Conservation (phyloP, 2,329 filamentous ascomycete genomes). For the Exophiala mesophila region DNA sequence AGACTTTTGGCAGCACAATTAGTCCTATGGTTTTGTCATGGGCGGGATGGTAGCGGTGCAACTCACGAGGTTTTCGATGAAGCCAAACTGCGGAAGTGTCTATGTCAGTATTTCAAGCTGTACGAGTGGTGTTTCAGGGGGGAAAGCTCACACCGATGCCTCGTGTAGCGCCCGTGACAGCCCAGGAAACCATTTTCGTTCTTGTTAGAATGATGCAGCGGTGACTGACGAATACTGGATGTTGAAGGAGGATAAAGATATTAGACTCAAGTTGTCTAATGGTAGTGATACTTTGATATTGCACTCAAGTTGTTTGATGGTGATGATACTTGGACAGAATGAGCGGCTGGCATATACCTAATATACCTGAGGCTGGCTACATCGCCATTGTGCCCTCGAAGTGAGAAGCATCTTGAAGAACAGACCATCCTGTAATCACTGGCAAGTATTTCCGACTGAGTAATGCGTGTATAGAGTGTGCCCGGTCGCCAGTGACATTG, state of each 20-base stretch:
- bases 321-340: conserved; percentile 10
- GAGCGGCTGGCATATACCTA: conserved; percentile 11
- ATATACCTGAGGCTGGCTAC: neutral
- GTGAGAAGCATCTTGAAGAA: conserved; percentile 6
- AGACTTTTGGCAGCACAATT: conserved; percentile 15
- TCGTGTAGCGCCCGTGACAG: conserved; percentile 18
- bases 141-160: conserved; percentile 20
- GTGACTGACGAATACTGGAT: conserved; percentile 8
- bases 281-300: conserved; percentile 1
- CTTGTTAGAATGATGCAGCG: too few relatives aligned
- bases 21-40: conserved; percentile 4
- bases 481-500: conserved; percentile 4
- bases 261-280: conserved; percentile 6
- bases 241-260: conserved; percentile 8
- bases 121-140: conserved; percentile 10
- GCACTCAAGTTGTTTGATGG: conserved; percentile 3
- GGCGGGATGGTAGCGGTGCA: neutral
- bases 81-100: conserved; percentile 12
- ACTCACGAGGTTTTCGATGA: conserved; percentile 17
- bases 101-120: conserved; percentile 10
- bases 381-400: conserved; percentile 2
- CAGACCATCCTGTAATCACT: conserved; percentile 15
- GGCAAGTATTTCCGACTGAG: conserved; percentile 17
- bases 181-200: conserved; percentile 20
- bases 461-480: conserved; percentile 8